Conservation (phyloP, 345 rosid genomes). For the Microcos paniculata region DNA sequence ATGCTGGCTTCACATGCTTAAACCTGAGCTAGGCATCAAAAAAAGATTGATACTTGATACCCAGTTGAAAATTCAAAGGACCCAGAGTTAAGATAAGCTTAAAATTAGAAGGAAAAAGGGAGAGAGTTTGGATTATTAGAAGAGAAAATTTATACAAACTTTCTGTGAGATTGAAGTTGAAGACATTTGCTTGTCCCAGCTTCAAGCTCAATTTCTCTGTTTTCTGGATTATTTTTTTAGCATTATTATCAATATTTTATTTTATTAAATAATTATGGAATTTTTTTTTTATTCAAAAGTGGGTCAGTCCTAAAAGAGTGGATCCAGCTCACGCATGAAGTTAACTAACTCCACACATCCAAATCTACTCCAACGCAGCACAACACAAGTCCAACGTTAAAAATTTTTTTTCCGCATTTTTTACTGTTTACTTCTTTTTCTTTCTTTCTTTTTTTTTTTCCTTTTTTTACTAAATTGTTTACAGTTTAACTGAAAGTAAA, state of each 20-base stretch:
- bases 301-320: constrained; percentile 65
- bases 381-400: constrained; percentile 15
- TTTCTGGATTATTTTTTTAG: constrained; percentile 17
- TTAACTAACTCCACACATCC: constrained; percentile 40
- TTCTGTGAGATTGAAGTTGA: constrained; percentile 38
- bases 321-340: constrained; percentile 74
- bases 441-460: neutral
- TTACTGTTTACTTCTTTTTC: constrained; percentile 15
- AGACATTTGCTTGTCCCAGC: constrained; percentile 42
- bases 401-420: constrained; percentile 11
- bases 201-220: constrained; percentile 48
- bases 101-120: constrained; percentile 22
- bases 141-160: constrained; percentile 7
- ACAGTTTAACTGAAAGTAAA: neutral
- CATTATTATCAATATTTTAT: constrained; percentile 6
- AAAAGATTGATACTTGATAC: constrained; percentile 23
- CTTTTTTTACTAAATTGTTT: neutral
- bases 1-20: constrained; percentile 22
- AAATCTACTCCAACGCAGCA: constrained; percentile 31
- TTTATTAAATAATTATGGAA: constrained; percentile 10
- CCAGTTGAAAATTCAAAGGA: constrained; percentile 27
- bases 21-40: constrained; percentile 27
- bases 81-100: constrained; percentile 34
- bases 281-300: constrained; percentile 32
- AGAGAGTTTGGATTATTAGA: constrained; percentile 30